Conservation (phyloP, 345 rosid species). For the Stellera chamaejasme region DNA sequence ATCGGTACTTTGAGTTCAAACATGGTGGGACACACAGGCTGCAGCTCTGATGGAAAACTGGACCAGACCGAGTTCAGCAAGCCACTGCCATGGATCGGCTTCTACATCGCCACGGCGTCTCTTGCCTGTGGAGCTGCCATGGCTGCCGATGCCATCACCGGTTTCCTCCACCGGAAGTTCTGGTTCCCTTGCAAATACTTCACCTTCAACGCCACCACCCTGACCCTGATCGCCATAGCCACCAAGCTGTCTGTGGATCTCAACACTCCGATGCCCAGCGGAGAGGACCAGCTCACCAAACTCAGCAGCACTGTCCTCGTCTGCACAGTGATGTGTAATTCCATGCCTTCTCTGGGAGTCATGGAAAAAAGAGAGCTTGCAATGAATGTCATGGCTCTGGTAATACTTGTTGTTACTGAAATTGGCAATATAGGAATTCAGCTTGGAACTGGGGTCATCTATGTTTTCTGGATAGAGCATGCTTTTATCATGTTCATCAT, state of each 20-base stretch:
- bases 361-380: slow-evolving; percentile 53
- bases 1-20: not conserved
- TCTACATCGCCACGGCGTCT: slow-evolving; percentile 75
- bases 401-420: slow-evolving; percentile 59
- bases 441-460: slow-evolving; percentile 71
- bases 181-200: slow-evolving; percentile 74
- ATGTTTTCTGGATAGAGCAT: slow-evolving; percentile 51
- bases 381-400: slow-evolving; percentile 56
- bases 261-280: slow-evolving; percentile 83
- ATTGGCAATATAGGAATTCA: slow-evolving; percentile 69
- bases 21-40: slow-evolving; percentile 58
- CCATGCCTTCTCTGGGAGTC: slow-evolving; percentile 80
- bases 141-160: slow-evolving; percentile 55
- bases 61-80: slow-evolving; percentile 48
- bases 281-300: slow-evolving; percentile 75
- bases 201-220: slow-evolving; percentile 76
- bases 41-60: slow-evolving; percentile 52
- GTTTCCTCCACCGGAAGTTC: slow-evolving; percentile 47
- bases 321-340: slow-evolving; percentile 71
- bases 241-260: slow-evolving; percentile 81
- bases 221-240: slow-evolving; percentile 60
- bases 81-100: slow-evolving; percentile 82
- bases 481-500: slow-evolving; percentile 43
- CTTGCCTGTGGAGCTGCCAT: slow-evolving; percentile 60
- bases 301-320: slow-evolving; percentile 72